A percentile compares a stretch with the other conserved stretches of the same genome.
phyloP scores from a whole-genome alignment of 495 filamentous ascomycete genomes.

The Chaetomium tenue region DNA sequence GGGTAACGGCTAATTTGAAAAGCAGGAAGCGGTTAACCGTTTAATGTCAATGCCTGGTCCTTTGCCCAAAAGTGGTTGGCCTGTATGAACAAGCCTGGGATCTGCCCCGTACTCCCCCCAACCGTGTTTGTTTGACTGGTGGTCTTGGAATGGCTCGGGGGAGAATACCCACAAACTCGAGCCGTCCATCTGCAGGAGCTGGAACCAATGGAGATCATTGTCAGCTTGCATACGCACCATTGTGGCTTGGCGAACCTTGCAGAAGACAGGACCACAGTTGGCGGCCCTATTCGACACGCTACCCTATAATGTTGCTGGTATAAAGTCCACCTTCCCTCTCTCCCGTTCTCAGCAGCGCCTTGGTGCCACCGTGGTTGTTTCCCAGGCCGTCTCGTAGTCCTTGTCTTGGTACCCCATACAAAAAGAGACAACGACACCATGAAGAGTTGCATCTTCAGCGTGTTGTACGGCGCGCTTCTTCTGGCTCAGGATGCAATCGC shows the following conservation, averaged over 20 bases:
- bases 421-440: constrained; percentile 18
- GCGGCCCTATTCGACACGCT: neutral
- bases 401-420: neutral
- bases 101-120: neutral
- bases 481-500: constrained; percentile 16
- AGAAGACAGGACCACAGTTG: neutral
- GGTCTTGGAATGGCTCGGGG: neutral
- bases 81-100: neutral
- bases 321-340: neutral
- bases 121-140: neutral
- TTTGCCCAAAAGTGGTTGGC: too few relatives aligned
- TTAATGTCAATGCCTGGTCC: too few relatives aligned
- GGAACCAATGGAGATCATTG: neutral
- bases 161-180: constrained; percentile 12
- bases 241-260: neutral
- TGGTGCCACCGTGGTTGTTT: neutral
- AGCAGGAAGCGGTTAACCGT: too few relatives aligned
- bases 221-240: neutral
- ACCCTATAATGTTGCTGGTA: neutral
- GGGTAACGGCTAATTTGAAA: neutral
- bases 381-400: neutral
- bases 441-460: constrained; percentile 19
- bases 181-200: constrained; percentile 16
- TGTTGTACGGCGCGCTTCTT: constrained; percentile 25
- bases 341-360: neutral